phyloP scores from a whole-genome alignment of 1,139 yeast species.

The Zygoascus sp. region DNA sequence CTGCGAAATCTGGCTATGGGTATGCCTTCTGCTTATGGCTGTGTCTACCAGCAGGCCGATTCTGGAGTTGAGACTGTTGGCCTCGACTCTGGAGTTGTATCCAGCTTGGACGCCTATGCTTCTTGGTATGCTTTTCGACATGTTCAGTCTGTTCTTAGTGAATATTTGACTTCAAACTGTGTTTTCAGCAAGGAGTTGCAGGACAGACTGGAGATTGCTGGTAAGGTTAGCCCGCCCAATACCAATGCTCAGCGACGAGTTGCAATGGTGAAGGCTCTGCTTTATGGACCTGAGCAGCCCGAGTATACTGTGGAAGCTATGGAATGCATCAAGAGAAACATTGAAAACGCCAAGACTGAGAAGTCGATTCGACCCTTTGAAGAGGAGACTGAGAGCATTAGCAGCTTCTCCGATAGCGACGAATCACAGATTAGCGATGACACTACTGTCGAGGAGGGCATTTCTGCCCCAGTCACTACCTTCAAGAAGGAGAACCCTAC shows the following conservation, averaged over 20 bases:
- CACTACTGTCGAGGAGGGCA: no score
- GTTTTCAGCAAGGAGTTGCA: slow-evolving; percentile 19
- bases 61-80: slow-evolving; percentile 27
- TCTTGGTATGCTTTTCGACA: slow-evolving; percentile 30
- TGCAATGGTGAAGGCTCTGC: slow-evolving; percentile 30
- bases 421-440: slow-evolving; percentile 2
- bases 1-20: slow-evolving; percentile 26
- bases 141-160: slow-evolving; percentile 27
- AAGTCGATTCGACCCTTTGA: slow-evolving; percentile 3
- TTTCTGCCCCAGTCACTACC: neutral
- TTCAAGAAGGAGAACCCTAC: neutral
- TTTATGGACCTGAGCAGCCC: slow-evolving; percentile 24
- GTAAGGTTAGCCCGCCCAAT: slow-evolving; percentile 30
- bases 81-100: slow-evolving; percentile 28
- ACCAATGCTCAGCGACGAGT: slow-evolving; percentile 31
- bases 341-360: slow-evolving; percentile 2
- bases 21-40: slow-evolving; percentile 17
- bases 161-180: slow-evolving; percentile 18
- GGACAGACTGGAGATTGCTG: slow-evolving; percentile 23
- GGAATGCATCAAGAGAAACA: slow-evolving; percentile 4
- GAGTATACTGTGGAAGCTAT: neutral
- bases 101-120: slow-evolving; percentile 33
- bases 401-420: neutral
- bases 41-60: slow-evolving; percentile 23
- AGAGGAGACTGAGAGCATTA: slow-evolving; percentile 3